Evolutionary conservation across 495 filamentous ascomycete genomes (phyloP).

Genomic region (Hyphodiscus hymeniophilus): DNA sequence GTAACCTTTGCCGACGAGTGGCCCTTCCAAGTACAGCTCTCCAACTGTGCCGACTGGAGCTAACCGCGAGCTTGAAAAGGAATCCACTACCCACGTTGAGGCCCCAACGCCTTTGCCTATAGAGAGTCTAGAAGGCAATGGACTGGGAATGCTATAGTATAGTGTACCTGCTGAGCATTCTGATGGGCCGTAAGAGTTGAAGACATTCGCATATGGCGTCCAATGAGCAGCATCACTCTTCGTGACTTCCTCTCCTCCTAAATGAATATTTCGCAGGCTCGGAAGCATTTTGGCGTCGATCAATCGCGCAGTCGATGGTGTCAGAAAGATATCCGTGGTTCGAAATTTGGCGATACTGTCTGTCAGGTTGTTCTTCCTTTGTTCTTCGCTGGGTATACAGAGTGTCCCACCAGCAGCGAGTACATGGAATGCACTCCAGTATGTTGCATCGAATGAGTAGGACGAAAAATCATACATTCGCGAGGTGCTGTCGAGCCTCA

Average conservation of each 20-base stretch:
- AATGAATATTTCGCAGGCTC: constrained; percentile 36
- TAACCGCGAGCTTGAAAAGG: constrained; percentile 39
- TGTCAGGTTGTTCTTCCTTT: constrained; percentile 30
- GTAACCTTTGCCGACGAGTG: constrained; percentile 44
- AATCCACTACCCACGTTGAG: constrained; percentile 49
- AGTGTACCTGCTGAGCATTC: constrained; percentile 22
- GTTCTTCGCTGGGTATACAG: constrained; percentile 36
- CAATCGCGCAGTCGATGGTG: constrained; percentile 39
- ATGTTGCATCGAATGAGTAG: constrained; percentile 67
- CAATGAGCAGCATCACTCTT: constrained; percentile 45
- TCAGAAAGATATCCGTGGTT: constrained; percentile 28
- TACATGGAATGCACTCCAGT: constrained; percentile 79
- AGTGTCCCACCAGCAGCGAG: constrained; percentile 51
- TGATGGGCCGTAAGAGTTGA: constrained; percentile 53
- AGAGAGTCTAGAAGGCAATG: constrained; percentile 5
- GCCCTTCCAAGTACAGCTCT: constrained; percentile 55
- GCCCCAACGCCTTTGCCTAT: constrained; percentile 33
- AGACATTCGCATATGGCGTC: constrained; percentile 39
- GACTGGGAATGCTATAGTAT: constrained; percentile 30
- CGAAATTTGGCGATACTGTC: constrained; percentile 27
- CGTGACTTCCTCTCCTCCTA: constrained; percentile 49
- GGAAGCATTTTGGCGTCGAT: constrained; percentile 35
- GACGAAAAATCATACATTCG: constrained; percentile 13
- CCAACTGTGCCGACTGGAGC: constrained; percentile 50
- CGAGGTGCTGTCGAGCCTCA: constrained; percentile 9